Evolutionary conservation across 1,139 yeast genomes (phyloP).

Genomic region (Yamadazyma taylorii): DNA sequence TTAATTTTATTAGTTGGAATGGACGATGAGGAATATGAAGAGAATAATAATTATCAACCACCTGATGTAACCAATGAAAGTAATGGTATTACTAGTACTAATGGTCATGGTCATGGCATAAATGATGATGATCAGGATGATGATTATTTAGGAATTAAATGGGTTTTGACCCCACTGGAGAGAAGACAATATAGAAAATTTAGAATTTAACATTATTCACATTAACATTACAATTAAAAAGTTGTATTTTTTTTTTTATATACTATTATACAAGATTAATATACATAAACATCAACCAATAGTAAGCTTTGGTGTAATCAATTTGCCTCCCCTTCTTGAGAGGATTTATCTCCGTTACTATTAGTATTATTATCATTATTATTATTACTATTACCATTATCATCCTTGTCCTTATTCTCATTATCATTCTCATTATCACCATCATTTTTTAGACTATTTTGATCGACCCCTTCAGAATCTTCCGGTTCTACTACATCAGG

Average conservation of each 20-base stretch:
- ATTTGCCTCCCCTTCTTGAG: no score
- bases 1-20: conserved; percentile 77
- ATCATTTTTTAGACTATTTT: no score
- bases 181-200: conserved; percentile 56
- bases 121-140: conserved; percentile 38
- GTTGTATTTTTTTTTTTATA: no score
- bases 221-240: no score
- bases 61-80: background rate
- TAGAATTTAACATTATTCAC: conserved; percentile 25
- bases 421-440: conserved; percentile 14
- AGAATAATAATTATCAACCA: conserved; percentile 21
- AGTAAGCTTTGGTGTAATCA: no score
- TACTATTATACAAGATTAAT: conserved; percentile 11
- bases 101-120: background rate
- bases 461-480: background rate
- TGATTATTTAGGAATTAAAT: conserved; percentile 53
- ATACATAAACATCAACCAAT: background rate
- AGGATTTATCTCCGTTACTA: no score
- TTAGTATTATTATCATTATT: no score
- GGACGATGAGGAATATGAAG: conserved; percentile 73
- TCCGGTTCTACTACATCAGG: conserved; percentile 34
- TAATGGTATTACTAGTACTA: no score
- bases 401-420: conserved; percentile 5
- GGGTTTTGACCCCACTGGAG: conserved; percentile 82
- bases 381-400: no score